Base-by-base conservation (phyloP, 2,329 filamentous ascomycete genomes). In the Alternaria solani region DNA sequence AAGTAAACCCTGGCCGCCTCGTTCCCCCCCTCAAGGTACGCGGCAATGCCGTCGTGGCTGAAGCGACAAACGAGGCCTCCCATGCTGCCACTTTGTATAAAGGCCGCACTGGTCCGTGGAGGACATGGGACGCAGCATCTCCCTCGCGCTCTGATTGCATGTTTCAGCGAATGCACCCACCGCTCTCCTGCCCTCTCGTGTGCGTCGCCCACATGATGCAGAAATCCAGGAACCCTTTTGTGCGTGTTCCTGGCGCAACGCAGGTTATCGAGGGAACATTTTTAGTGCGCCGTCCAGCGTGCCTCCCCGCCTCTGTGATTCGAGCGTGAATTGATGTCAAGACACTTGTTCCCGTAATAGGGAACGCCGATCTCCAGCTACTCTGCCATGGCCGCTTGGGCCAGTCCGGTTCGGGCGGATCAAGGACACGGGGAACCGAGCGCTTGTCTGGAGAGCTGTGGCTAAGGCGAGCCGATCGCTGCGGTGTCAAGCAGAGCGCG, bases 231-330 rank as follows among this genome's bases (percentile, higher is more conserved):
- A 39, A 65, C 55, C 38, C 48, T 67, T 64, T 64, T 68, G 61
- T 68, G 69, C 61, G 53, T 65, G 69, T 69, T 62, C 69, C 69
- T 69, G 69, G 65, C 69, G 61, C 66, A 57, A 62, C 55, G 60
- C 61, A 52, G 44, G 52, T 51, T 51, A 46, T 59, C 57, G 56
- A 66, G 64, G 55, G 58, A 55, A 55, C 49, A 44, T 42, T 48
- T 38, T 42, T 70, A 67, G 64, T 62, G 63, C 55, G 53, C 47
- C 64, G 56, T 56, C 55, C 46, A 58, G 52, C 59, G 55, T 55
- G 55, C 39, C 53, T 20, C 59, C 59, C 59, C 61, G 66, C 59
- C 48, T 32, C 36, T 56, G 56, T 69, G 66, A 69, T 68, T 70
- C 68, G 69, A 68, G 67, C 66, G 57, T 58, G 44, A 61, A 53